Base-by-base conservation (phyloP, 768 basidiomycete genomes). In the Hericium alpestre region DNA sequence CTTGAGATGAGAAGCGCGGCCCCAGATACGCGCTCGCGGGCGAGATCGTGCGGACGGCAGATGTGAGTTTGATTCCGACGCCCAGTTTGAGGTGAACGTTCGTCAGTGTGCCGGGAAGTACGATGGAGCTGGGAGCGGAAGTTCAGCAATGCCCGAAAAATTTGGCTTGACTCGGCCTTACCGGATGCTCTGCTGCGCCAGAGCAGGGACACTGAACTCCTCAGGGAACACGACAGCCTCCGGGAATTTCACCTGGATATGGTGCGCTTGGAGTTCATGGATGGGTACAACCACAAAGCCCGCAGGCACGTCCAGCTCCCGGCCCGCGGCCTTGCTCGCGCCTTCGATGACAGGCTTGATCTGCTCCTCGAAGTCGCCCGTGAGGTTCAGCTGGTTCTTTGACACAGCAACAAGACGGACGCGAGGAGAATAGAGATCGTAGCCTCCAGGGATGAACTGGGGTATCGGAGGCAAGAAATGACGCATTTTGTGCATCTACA, bases 401-500 rank as follows among this genome's bases (percentile, higher is more conserved):
- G 79, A 77, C 9, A 82, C 57, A 1, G 76, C 73, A 18, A 77
- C 66, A 38, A 83, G 72, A 25, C 80, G 73, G 54, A 83, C 66
- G 27, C 65, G 72, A 15, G 80, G 76, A 58, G 76, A 71, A 55
- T 76, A 72, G 10, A 81, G 68, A 60, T 83, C 78, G 59, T 76
- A 78, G 25, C 61, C 61, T n/a, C 76, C 79, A 5, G 81, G 80
- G 0, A 62, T 51, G 47, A 75, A 70, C 48, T 77, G 67, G 3
- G 70, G 72, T 32, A 80, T 70, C 1, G 81, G 81, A 5, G 78
- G 73, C 22, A 82, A 65, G 62, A 80, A 79, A 41, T 70, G 67
- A 16, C 81, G 75, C 6, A 75, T 76, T 63, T 80, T 80, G 68
- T 82, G 79, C 79, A 82, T 79, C 81, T 82, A 53, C n/a, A 53